Base-by-base conservation (phyloP, 495 filamentous ascomycete genomes). In the Xanthoparmelia taractica region DNA sequence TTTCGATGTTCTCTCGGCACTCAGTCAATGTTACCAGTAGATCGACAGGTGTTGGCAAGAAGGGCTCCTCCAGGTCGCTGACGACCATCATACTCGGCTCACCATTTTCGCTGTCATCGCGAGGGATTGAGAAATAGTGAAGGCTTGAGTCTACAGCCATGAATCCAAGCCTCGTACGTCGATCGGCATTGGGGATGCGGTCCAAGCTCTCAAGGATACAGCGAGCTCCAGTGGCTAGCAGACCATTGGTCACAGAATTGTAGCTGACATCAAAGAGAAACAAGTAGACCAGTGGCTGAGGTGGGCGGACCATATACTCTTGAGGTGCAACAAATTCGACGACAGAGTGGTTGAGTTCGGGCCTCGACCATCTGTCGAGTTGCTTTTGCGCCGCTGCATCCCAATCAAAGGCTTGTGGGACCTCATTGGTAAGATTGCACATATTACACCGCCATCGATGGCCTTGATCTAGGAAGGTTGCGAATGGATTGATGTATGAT, bases 371-470 rank as follows among this genome's bases (percentile, higher is more conserved):
- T 68, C 94, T 77, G 72, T 98, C 95, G 29, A 94, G 84, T 33
- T 84, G 87, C 80, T 93, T 92, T 73, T 97, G 92, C 57, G 89
- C 77, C 18, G 90, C 85, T 43, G 89, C 85, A 76, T 98, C 95
- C 94, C 94, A 98, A 74, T 98, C 94, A 66, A 97, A 98, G 8
- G 92, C 92, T 76, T 97, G 95, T 12, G 94, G 94, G 20, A 98
- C 95, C 70, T 98, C 94, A 72, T 97, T 98, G 60, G 92, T 97
- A 62, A 98, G 79, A 74, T 96, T 97, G 72, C 94, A 98, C 93
- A 98, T 97, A 76, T 98, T 98, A 76, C 94, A 98, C 62, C 93
- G 86, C 94, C 94, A 97, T 70, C 94, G 84, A 77, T 98, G 94
- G 25, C 93, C 93, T 73, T 97, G 91, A 65, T 98, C 94, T 48